Percentiles rank a stretch among this genome's conserved stretches.
These are phyloP conservation scores for Alnus glutinosa DNA, from an alignment of 306 rosid species.

Conservation along the genomic window DNA sequence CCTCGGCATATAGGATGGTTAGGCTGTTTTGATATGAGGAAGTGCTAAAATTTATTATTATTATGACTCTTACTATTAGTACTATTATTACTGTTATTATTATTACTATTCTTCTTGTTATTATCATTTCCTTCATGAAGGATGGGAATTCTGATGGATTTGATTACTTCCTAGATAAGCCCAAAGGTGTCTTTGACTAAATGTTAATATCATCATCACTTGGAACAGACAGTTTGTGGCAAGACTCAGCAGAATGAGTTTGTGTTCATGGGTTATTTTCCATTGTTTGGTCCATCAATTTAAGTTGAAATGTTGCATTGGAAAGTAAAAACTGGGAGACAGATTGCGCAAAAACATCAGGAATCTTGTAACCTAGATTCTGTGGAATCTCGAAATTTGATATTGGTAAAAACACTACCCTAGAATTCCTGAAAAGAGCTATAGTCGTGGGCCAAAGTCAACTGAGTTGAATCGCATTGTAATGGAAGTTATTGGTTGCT, in stretches of 20 bases:
- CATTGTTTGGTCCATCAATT: too few relatives aligned
- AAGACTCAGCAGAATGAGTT: not conserved
- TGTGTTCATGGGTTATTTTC: not conserved
- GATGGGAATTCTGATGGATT: not conserved
- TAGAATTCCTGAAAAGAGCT: not conserved
- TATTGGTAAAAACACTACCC: not conserved
- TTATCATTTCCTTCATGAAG: not conserved
- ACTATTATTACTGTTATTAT: too few relatives aligned
- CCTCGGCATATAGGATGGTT: not conserved
- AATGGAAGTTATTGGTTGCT: not conserved
- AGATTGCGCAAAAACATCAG: too few relatives aligned
- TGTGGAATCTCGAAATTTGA: not conserved
- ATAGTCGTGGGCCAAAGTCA: not conserved
- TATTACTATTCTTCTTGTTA: too few relatives aligned
- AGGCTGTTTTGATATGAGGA: not conserved
- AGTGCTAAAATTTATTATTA: not conserved
- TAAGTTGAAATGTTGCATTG: too few relatives aligned
- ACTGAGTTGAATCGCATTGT: not conserved
- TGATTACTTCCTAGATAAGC: not conserved
- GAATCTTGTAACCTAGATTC: not conserved
- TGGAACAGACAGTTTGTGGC: not conserved
- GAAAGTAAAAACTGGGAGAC: too few relatives aligned
- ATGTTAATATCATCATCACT: too few relatives aligned
- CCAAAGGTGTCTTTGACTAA: not conserved
- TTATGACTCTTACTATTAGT: not conserved